Evolutionary conservation across 2,329 filamentous ascomycete species (phyloP).

Genomic region (Trichoderma lentiforme): DNA sequence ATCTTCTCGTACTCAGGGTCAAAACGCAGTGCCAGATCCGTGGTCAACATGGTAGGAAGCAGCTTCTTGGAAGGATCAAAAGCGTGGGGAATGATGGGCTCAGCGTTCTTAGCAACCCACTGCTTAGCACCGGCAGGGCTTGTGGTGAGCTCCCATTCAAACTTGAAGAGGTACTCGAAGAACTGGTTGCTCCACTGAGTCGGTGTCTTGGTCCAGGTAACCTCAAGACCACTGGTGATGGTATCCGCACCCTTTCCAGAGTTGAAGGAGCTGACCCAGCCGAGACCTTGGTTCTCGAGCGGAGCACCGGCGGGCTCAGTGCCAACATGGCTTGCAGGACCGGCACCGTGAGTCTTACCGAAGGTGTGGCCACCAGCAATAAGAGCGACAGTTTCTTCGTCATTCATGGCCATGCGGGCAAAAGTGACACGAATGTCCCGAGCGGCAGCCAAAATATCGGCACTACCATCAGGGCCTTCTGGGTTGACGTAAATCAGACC

Average conservation of each 20-base stretch:
- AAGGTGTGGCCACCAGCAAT: slow-evolving; percentile 77
- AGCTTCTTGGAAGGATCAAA: slow-evolving; percentile 69
- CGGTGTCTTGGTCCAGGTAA: slow-evolving; percentile 74
- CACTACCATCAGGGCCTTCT: slow-evolving; percentile 69
- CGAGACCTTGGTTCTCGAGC: slow-evolving; percentile 66
- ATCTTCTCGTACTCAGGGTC: slow-evolving; percentile 76
- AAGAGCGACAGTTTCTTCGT: slow-evolving; percentile 76
- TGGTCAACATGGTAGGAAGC: slow-evolving; percentile 72
- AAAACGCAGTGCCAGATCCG: slow-evolving; percentile 67
- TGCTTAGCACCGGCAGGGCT: slow-evolving; percentile 73
- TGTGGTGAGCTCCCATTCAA: slow-evolving; percentile 74
- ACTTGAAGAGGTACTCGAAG: slow-evolving; percentile 74
- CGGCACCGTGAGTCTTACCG: slow-evolving; percentile 78
- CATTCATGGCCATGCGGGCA: slow-evolving; percentile 77
- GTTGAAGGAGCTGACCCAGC: slow-evolving; percentile 64
- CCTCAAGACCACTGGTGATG: slow-evolving; percentile 74
- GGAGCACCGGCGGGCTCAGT: slow-evolving; percentile 63
- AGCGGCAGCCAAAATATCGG: slow-evolving; percentile 66
- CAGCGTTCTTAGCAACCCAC: slow-evolving; percentile 69
- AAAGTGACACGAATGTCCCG: slow-evolving; percentile 73
- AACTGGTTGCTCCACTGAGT: slow-evolving; percentile 73
- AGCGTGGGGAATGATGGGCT: slow-evolving; percentile 66
- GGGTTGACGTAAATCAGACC: slow-evolving; percentile 82
- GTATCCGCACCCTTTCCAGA: slow-evolving; percentile 68
- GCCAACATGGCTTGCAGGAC: slow-evolving; percentile 59